phyloP scores from a whole-genome alignment of 164 flowering plant genomes.

The Stephania yunnanensis region DNA sequence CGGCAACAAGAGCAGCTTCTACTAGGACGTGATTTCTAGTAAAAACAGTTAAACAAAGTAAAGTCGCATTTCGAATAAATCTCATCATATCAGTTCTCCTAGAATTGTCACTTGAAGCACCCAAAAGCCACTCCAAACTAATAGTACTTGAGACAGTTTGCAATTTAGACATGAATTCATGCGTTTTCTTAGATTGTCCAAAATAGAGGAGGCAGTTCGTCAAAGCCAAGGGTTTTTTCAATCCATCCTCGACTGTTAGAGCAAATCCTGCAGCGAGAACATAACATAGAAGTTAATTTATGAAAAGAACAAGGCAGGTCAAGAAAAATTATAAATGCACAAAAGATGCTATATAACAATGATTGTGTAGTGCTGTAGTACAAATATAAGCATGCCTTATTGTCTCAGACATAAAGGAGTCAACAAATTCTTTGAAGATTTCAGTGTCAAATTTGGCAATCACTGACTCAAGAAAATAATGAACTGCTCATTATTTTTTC shows the following conservation, averaged over 20 bases:
- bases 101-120: constrained; percentile 25
- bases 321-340: background rate
- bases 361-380: background rate
- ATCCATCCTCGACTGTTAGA: constrained; percentile 75
- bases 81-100: constrained; percentile 56
- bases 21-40: constrained; percentile 70
- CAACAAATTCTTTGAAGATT: background rate
- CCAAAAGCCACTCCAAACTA: constrained; percentile 38
- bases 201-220: constrained; percentile 40
- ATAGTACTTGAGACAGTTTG: constrained; percentile 16
- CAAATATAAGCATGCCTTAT: background rate
- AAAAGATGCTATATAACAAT: background rate
- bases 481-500: too few species aligned
- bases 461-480: background rate
- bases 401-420: background rate
- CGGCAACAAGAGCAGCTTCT: constrained; percentile 80
- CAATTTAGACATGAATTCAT: constrained; percentile 23
- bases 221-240: constrained; percentile 54
- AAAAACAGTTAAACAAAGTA: constrained; percentile 63
- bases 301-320: background rate
- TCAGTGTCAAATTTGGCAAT: background rate
- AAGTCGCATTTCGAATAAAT: constrained; percentile 74
- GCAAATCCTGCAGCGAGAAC: constrained; percentile 42
- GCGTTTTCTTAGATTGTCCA: constrained; percentile 40
- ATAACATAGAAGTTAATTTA: background rate